Evolutionary conservation across 2,329 filamentous ascomycete species (phyloP).

Genomic region (Penicillium occitanis): DNA sequence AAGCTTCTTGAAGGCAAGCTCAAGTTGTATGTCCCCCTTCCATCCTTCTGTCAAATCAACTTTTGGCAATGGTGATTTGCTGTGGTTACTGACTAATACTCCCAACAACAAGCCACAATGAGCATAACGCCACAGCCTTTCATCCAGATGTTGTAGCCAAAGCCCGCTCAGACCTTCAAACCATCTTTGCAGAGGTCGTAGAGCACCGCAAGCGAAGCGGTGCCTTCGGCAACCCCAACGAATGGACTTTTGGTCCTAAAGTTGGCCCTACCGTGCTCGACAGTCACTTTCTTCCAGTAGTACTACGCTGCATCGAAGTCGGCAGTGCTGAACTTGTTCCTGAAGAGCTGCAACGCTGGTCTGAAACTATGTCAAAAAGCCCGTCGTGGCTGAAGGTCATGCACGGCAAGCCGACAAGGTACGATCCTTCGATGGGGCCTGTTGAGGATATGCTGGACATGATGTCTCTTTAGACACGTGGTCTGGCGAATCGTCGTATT

Average conservation of each 20-base stretch:
- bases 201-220: conserved; percentile 15
- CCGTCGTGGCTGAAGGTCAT: conserved; percentile 11
- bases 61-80: neutral
- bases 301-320: conserved; percentile 13
- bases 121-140: conserved; percentile 16
- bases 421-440: conserved; percentile 12
- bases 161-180: conserved; percentile 15
- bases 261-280: conserved; percentile 16
- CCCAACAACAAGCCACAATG: conserved; percentile 5
- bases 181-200: conserved; percentile 17
- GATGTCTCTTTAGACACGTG: conserved; percentile 5
- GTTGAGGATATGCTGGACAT: conserved; percentile 17
- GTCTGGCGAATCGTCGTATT: neutral
- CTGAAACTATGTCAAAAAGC: conserved; percentile 1
- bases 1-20: conserved; percentile 16
- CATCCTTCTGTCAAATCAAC: neutral
- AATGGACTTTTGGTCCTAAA: conserved; percentile 15
- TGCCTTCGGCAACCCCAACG: neutral
- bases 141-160: conserved; percentile 15
- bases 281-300: conserved; percentile 15
- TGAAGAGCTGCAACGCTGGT: conserved; percentile 8
- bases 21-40: conserved; percentile 12
- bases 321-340: conserved; percentile 10
- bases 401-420: conserved; percentile 13
- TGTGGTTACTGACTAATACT: neutral